Base-by-base conservation (phyloP, 106 monocot species). In the Dioscorea alata region DNA sequence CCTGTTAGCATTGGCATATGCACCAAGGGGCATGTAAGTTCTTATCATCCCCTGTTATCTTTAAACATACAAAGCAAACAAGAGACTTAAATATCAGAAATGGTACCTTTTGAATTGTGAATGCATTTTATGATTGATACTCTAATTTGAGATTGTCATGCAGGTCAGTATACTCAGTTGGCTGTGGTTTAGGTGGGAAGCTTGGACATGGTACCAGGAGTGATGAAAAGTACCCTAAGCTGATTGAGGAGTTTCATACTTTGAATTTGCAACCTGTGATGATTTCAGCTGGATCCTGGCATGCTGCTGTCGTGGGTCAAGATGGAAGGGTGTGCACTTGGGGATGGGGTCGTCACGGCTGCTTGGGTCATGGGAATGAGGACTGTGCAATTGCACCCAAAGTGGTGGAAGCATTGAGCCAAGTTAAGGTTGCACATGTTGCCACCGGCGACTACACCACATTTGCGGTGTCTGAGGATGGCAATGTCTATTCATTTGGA, bases 291-390 rank as follows among this genome's bases (percentile, higher is more conserved):
- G 99, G 99, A 24, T 88, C 99, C 21, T 99, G 93, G 93, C 99
- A 99, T 61, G 93, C 93, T 48, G 93, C 99, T 16, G 99, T 99
- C 25, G 87, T 99, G 9, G 99, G 93, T 5, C 73, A 71, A 33
- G 93, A 99, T 81, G 99, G 99, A 13, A 79, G 93, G 16, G 90
- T 93, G 4, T 99, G 93, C 76, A 99, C 99, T 1, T 99, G 99
- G 99, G 99, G 99, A 49, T 93, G 99, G 99, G 93, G 93, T 28
- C 78, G 93, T 6, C 93, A 93, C 67, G 99, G 99, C 52, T 99
- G 99, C 67, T 78, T 99, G 69, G 99, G 99, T 23, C 99, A 99
- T 77, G 99, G 93, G 13, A 83, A 85, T 28, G 99, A 99, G 73
- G 99, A 99, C 0, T 90, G 87, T 49, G 88, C 90, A 66, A 70